Conservation (phyloP, 495 filamentous ascomycete genomes). For the Oleoguttula mirabilis region DNA sequence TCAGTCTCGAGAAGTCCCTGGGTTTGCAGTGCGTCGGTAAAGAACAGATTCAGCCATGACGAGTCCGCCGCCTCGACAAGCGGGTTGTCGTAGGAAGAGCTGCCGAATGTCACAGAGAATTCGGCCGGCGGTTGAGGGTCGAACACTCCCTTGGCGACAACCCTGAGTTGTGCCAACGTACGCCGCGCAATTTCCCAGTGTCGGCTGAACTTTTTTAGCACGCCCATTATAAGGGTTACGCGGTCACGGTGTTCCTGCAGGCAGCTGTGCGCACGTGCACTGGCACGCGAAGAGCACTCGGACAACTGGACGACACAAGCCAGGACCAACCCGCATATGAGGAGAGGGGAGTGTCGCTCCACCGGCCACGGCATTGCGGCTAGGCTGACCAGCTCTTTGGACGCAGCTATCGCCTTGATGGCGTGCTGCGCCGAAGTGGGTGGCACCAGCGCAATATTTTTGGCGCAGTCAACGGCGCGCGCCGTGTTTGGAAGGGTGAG, state of each 20-base stretch:
- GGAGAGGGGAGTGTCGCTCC: conserved; percentile 72
- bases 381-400: conserved; percentile 63
- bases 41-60: too few species aligned
- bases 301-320: conserved; percentile 48
- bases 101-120: too few species aligned
- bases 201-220: too few species aligned
- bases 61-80: too few species aligned
- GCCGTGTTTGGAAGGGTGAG: conserved; percentile 7
- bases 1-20: too few species aligned
- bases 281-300: conserved; percentile 42
- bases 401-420: conserved; percentile 65
- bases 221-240: conserved; percentile 60
- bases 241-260: conserved; percentile 58
- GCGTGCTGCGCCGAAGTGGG: conserved; percentile 41
- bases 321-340: conserved; percentile 64
- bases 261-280: conserved; percentile 48
- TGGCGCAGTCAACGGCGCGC: conserved; percentile 3
- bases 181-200: too few species aligned
- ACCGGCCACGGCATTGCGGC: conserved; percentile 69
- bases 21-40: too few species aligned
- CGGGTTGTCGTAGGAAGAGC: too few species aligned
- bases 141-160: too few species aligned
- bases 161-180: too few species aligned
- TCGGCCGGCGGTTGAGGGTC: too few species aligned
- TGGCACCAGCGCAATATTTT: neutral